phyloP scores from a whole-genome alignment of 2,329 filamentous ascomycete species.

The Aspergillus nomiae region DNA sequence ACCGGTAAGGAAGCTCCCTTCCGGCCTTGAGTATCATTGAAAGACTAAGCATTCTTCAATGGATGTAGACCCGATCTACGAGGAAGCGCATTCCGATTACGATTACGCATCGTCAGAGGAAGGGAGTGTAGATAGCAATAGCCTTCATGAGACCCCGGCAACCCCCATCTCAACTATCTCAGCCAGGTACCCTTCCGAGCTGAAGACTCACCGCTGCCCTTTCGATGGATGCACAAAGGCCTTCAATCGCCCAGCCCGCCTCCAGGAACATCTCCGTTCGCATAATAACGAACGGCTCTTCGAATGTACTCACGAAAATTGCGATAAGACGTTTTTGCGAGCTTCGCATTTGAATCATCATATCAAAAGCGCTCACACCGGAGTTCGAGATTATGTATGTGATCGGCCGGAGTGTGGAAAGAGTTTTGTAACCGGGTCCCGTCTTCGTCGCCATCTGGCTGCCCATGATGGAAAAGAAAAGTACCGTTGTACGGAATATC shows the following conservation, averaged over 20 bases:
- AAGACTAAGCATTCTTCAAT: conserved; percentile 41
- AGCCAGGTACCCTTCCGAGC: conserved; percentile 61
- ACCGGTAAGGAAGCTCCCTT: conserved; percentile 28
- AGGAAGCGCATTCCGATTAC: conserved; percentile 37
- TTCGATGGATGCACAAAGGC: conserved; percentile 74
- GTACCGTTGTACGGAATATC: conserved; percentile 70
- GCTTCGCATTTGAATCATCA: conserved; percentile 86
- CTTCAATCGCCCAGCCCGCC: conserved; percentile 82
- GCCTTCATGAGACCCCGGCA: conserved; percentile 49
- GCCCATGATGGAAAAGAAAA: conserved; percentile 77
- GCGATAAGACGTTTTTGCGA: conserved; percentile 82
- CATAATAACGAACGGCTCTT: conserved; percentile 86
- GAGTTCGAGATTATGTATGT: conserved; percentile 71
- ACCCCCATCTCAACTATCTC: conserved; percentile 55
- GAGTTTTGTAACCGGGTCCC: conserved; percentile 77
- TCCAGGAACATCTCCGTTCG: conserved; percentile 77
- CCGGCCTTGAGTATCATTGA: conserved; percentile 4
- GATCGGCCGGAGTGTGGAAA: conserved; percentile 73
- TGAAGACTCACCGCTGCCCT: conserved; percentile 77
- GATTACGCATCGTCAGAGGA: conserved; percentile 34
- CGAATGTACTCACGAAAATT: conserved; percentile 68
- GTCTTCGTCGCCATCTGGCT: conserved; percentile 74
- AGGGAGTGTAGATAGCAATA: conserved; percentile 31
- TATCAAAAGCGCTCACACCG: conserved; percentile 76
- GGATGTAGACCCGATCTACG: conserved; percentile 34